phyloP scores from a whole-genome alignment of 2,329 filamentous ascomycete genomes.

The Diaporthe nobilis region DNA sequence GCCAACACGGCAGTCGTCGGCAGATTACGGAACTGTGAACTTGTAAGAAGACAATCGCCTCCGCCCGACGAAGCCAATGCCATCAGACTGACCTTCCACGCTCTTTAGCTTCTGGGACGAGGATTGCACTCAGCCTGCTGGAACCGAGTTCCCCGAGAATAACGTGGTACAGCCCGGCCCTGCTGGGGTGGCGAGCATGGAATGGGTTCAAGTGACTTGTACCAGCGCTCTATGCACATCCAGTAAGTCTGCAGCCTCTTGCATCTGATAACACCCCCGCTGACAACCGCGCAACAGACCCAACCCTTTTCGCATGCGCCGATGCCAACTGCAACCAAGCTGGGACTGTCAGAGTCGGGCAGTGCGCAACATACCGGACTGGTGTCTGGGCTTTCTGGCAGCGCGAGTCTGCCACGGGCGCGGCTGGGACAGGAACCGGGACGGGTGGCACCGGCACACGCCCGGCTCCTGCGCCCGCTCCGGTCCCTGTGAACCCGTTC shows the following conservation, averaged over 20 bases:
- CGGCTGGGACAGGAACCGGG: not conserved
- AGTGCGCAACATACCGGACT: not conserved
- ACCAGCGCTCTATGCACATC: not conserved
- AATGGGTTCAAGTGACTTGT: constrained; percentile 17
- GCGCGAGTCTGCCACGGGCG: not conserved
- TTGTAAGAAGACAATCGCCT: not conserved
- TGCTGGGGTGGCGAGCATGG: not conserved
- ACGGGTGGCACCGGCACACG: not conserved
- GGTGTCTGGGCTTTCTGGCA: constrained; percentile 5
- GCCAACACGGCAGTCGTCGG: not conserved
- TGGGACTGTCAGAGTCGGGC: not conserved
- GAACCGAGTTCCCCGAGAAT: not conserved
- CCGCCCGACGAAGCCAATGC: rapidly evolving
- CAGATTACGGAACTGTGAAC: constrained; percentile 12
- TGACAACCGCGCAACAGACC: not conserved
- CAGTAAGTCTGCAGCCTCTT: not conserved
- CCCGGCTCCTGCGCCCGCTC: not conserved
- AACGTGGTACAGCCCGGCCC: not conserved
- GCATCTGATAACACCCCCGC: too few relatives aligned
- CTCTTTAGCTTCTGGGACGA: constrained; percentile 6
- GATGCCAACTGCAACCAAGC: constrained; percentile 9
- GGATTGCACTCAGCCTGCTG: not conserved
- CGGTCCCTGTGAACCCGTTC: not conserved
- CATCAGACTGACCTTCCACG: not conserved
- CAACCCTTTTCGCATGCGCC: not conserved